Conservation (phyloP, 2,329 filamentous ascomycete genomes). For the Capronia coronata region DNA sequence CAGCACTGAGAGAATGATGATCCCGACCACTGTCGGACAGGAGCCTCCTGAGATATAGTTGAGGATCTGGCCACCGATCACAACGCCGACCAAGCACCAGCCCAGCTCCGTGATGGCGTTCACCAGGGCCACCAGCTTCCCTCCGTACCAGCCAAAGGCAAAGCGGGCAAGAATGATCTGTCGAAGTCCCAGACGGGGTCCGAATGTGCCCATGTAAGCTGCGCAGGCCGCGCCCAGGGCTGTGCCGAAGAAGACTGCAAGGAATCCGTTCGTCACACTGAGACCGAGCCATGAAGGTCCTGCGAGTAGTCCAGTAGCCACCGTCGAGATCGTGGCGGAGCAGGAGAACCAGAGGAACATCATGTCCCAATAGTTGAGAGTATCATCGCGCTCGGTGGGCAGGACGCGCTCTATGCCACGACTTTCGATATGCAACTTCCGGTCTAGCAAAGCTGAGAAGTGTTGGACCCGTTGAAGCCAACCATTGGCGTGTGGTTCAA, state of each 20-base stretch:
- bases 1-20: constrained; percentile 29
- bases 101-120: constrained; percentile 1
- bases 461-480: constrained; percentile 3
- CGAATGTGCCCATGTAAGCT: constrained; percentile 11
- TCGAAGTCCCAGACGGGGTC: constrained; percentile 22
- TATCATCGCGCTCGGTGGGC: constrained; percentile 1
- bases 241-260: constrained; percentile 8
- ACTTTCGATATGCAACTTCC: constrained; percentile 13
- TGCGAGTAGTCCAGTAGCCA: constrained; percentile 5
- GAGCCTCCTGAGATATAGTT: constrained; percentile 31
- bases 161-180: constrained; percentile 29
- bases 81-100: constrained; percentile 19
- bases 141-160: constrained; percentile 28
- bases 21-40: constrained; percentile 27
- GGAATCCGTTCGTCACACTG: constrained; percentile 7
- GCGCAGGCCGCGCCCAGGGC: constrained; percentile 4
- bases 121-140: constrained; percentile 24
- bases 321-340: constrained; percentile 7
- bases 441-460: constrained; percentile 2
- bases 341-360: constrained; percentile 15
- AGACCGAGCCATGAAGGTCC: constrained; percentile 9
- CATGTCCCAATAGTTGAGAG: constrained; percentile 11
- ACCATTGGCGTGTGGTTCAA: background rate
- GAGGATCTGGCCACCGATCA: constrained; percentile 32
- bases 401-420: constrained; percentile 11